phyloP scores from a whole-genome alignment of 208 protist genomes.

The Wallacemonas sp. region DNA sequence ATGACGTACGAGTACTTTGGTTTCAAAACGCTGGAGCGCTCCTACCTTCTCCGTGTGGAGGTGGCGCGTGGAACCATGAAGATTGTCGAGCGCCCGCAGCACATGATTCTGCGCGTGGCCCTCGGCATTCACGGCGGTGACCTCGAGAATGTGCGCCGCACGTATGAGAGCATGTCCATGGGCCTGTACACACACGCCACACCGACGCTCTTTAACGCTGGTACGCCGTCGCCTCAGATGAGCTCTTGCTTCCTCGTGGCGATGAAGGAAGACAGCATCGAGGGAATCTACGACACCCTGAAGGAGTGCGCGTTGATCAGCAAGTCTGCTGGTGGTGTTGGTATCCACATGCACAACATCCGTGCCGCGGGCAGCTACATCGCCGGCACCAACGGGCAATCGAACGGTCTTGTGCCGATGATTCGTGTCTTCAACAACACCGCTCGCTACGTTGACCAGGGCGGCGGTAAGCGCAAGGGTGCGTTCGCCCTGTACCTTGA shows the following conservation, averaged over 20 bases:
- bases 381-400: slow-evolving; percentile 96
- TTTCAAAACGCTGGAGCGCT: slow-evolving; percentile 99
- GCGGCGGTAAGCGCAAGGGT: slow-evolving; percentile 98
- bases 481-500: slow-evolving; percentile 99
- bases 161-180: slow-evolving; percentile 96
- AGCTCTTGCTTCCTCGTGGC: slow-evolving; percentile 98
- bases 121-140: slow-evolving; percentile 96
- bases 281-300: slow-evolving; percentile 99
- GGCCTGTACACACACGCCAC: slow-evolving; percentile 98
- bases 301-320: slow-evolving; percentile 98
- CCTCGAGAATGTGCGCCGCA: slow-evolving; percentile 93
- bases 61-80: slow-evolving; percentile 48
- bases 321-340: slow-evolving; percentile 98
- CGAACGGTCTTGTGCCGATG: slow-evolving; percentile 99
- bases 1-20: slow-evolving; percentile 98
- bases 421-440: slow-evolving; percentile 99
- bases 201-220: slow-evolving; percentile 99
- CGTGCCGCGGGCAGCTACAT: slow-evolving; percentile 97
- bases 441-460: slow-evolving; percentile 98
- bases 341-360: slow-evolving; percentile 97
- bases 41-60: slow-evolving; percentile 97
- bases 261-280: slow-evolving; percentile 99
- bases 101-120: slow-evolving; percentile 99
- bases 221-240: slow-evolving; percentile 96
- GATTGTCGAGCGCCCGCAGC: slow-evolving; percentile 98